Conservation (phyloP, 2,329 filamentous ascomycete genomes). For the Elsinoe batatas region DNA sequence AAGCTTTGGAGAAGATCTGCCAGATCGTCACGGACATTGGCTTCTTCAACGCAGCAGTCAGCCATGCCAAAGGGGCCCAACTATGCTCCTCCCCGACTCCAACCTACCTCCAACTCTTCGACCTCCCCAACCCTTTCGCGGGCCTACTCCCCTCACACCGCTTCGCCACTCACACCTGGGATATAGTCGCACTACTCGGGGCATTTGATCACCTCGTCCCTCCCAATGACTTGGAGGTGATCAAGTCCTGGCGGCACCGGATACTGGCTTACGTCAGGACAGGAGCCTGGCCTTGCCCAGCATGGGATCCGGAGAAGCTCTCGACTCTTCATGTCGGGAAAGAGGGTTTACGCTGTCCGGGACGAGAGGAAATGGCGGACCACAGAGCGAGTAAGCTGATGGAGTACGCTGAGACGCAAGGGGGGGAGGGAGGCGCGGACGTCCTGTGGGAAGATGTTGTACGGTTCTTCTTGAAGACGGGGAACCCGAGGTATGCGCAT, state of each 20-base stretch:
- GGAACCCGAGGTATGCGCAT: neutral
- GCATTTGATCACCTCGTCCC: constrained; percentile 14
- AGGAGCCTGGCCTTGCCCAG: constrained; percentile 14
- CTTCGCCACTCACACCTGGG: constrained; percentile 19
- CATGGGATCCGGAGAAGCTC: neutral
- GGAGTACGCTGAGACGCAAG: neutral
- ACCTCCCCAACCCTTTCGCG: constrained; percentile 17
- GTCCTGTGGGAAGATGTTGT: constrained; percentile 13
- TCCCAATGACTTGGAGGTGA: neutral
- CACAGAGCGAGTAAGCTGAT: neutral
- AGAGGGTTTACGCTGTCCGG: neutral
- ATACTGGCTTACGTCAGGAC: constrained; percentile 11
- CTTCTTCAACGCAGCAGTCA: constrained; percentile 17
- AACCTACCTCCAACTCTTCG: constrained; percentile 17
- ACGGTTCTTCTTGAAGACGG: neutral
- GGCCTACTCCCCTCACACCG: constrained; percentile 12
- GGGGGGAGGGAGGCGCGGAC: constrained; percentile 3
- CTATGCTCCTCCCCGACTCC: neutral
- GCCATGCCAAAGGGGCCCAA: constrained; percentile 12
- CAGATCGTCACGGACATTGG: constrained; percentile 18
- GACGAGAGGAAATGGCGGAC: neutral
- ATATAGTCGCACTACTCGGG: constrained; percentile 17
- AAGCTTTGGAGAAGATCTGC: constrained; percentile 16
- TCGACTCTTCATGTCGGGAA: neutral
- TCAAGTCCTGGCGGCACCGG: constrained; percentile 11